Evolutionary conservation across 148 eudicot species (phyloP).

Genomic region (Fallopia convolvulus): DNA sequence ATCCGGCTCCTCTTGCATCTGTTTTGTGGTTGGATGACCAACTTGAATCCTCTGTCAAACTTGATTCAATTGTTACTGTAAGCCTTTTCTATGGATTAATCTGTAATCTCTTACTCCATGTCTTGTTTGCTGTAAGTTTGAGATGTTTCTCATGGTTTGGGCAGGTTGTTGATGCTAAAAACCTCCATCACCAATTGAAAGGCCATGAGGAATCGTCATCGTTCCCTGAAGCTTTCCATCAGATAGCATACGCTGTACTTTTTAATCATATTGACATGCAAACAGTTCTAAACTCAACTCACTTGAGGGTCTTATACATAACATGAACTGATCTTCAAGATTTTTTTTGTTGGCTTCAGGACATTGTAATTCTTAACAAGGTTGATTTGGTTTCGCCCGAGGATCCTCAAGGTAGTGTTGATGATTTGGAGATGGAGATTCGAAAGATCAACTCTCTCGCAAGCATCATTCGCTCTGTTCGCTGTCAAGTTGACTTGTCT

Average conservation of each 20-base stretch:
- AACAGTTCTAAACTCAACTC: neutral
- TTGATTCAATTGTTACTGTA: slow-evolving; percentile 89
- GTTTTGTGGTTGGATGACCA: slow-evolving; percentile 99
- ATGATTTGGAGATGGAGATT: slow-evolving; percentile 83
- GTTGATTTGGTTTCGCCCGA: slow-evolving; percentile 76
- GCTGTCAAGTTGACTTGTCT: slow-evolving; percentile 90
- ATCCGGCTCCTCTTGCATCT: slow-evolving; percentile 98
- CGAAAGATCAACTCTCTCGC: slow-evolving; percentile 79
- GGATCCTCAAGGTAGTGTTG: slow-evolving; percentile 42
- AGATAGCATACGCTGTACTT: slow-evolving; percentile 89
- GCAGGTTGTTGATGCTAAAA: slow-evolving; percentile 94
- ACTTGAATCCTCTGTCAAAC: slow-evolving; percentile 78
- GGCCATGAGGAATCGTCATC: slow-evolving; percentile 63
- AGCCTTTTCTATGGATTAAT: slow-evolving; percentile 16
- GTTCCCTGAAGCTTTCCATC: slow-evolving; percentile 87
- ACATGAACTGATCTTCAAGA: neutral
- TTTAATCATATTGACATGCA: neutral
- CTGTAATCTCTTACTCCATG: neutral
- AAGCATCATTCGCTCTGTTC: slow-evolving; percentile 55
- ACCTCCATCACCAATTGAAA: slow-evolving; percentile 78
- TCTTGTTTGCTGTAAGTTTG: neutral
- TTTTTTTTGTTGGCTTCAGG: slow-evolving; percentile 42
- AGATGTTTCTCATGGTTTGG: slow-evolving; percentile 14
- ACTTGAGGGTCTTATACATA: neutral
- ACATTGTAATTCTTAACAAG: slow-evolving; percentile 86